Base-by-base conservation (phyloP, 495 filamentous ascomycete genomes). In the Xylaria palmicola region DNA sequence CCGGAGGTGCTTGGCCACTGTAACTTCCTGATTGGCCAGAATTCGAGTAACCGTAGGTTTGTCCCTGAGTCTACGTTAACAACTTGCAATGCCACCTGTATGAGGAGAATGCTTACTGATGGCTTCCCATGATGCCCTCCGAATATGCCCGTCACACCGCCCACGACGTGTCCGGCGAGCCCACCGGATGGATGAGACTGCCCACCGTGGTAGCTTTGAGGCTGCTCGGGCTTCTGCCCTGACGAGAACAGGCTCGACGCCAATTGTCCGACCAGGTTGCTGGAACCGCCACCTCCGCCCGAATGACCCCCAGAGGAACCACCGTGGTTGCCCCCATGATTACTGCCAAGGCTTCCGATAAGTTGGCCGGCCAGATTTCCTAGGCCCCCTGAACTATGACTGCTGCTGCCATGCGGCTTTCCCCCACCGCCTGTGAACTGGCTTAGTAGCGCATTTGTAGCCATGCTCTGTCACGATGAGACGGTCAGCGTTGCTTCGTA, bases 41-140 rank as follows among this genome's bases (percentile, higher is more conserved):
- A 59, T 82, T 80, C 24, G 82, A 83, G 66, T 85, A 85, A 34
- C 82, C 82, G 66, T 74, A 85, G 61, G 68, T 75, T 56, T 78
- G 72, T 39, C 62, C 63, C 65, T 77, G 20, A 27, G 27, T 30
- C 45, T 40, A 59, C 49, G 55, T 68, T 56, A 71, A 37, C 10
- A 13, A 4, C 12, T 15, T 34, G 20, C 20, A 37, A 20, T 30
- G 30, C 10, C 8, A 34, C 8, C 1, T 55, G 8, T 9, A 47
- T 48, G 32, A 29, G 64, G 58, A n/a, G 39, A n/a, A 15, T 49
- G 53, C 68, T 53, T 65, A 70, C 65, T 51, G 59, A 60, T 62
- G 62, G 68, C 56, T 74, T 61, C 70, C 70, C 68, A 32, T 73
- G 73, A 55, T 73, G 72, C 4, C 74, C 71, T 15, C 77, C 74